phyloP scores from a whole-genome alignment of 78 protist species.

The Dictyostelium purpureum region DNA sequence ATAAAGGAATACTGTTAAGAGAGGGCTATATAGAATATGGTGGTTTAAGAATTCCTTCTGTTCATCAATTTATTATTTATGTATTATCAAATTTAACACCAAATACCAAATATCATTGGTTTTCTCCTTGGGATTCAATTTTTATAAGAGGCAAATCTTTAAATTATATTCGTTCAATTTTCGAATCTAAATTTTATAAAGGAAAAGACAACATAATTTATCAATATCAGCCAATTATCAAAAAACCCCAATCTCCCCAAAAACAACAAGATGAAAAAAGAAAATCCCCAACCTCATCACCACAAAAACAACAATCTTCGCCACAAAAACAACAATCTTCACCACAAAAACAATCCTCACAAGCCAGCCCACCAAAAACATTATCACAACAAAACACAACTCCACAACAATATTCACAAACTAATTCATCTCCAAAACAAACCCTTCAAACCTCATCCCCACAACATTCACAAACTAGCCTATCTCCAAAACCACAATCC shows the following conservation, averaged over 20 bases:
- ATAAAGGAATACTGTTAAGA: background rate
- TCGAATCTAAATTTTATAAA: slow-evolving; percentile 1
- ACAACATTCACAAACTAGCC: no score
- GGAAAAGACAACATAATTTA: background rate
- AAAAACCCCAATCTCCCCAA: background rate
- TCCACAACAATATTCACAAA: background rate
- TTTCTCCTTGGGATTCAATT: slow-evolving; percentile 46
- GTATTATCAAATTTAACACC: slow-evolving; percentile 32
- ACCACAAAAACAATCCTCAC: background rate
- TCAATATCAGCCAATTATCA: background rate
- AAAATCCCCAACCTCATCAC: background rate
- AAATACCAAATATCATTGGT: slow-evolving; percentile 53
- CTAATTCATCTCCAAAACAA: no score
- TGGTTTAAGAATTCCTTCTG: slow-evolving; percentile 20
- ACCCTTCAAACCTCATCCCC: no score
- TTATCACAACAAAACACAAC: background rate
- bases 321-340: background rate
- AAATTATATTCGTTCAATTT: slow-evolving; percentile 45
- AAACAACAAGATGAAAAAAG: no score
- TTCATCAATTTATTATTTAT: slow-evolving; percentile 43
- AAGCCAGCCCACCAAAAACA: background rate
- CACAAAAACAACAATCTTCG: background rate
- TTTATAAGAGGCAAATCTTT: slow-evolving; percentile 53
- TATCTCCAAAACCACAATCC: no score
- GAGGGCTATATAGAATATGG: slow-evolving; percentile 69